These are phyloP conservation scores for Pelargonium fulgidum DNA, from an alignment of 441 rosid species.

Conservation along the genomic window DNA sequence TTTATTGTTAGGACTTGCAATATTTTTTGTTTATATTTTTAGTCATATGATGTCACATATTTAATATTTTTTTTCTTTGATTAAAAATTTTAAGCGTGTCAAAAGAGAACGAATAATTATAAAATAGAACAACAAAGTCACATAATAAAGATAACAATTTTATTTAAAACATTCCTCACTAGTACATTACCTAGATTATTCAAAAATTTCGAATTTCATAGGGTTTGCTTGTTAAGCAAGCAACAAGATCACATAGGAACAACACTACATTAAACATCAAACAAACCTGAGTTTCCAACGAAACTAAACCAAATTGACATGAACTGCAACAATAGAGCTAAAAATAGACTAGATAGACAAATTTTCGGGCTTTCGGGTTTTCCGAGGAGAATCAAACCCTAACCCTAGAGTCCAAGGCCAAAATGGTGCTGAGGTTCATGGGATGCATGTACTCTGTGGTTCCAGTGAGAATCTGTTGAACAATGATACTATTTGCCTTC, in stretches of 20 bases:
- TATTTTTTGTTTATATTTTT: too few species aligned
- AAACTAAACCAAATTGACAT: neutral
- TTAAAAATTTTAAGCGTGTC: too few species aligned
- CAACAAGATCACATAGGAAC: neutral
- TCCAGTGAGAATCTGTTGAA: neutral
- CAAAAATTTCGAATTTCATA: neutral
- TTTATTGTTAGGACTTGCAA: too few species aligned
- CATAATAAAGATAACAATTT: neutral
- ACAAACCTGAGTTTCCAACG: neutral
- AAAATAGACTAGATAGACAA: too few species aligned
- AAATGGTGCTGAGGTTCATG: neutral
- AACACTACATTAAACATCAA: neutral
- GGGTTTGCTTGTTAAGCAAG: neutral
- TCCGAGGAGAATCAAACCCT: too few species aligned
- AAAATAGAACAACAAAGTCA: too few species aligned
- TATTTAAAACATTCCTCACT: neutral
- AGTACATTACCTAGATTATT: neutral
- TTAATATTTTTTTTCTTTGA: too few species aligned
- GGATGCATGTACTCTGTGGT: neutral
- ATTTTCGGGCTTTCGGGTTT: neutral
- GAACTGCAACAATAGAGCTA: neutral
- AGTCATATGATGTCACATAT: too few species aligned
- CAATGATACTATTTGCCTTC: conserved; percentile 4
- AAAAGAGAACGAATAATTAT: too few species aligned
- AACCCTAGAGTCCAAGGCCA: neutral